Conservation (phyloP, 1,284 basidiomycete genomes). For the Cryptococcus deneoformans region DNA sequence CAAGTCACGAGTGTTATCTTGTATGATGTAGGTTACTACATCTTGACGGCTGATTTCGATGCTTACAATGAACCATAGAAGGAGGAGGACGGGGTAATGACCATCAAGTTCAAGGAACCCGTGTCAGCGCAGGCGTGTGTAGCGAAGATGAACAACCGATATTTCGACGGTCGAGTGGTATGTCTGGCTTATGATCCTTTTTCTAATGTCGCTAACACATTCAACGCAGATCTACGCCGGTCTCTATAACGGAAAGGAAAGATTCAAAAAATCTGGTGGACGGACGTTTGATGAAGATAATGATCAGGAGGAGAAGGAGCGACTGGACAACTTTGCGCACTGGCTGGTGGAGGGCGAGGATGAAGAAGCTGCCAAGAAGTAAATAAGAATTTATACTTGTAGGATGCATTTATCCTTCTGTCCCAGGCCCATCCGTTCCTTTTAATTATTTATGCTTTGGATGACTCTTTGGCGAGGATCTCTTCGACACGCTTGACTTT, state of each 20-base stretch:
- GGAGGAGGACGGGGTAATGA: conserved; percentile 93
- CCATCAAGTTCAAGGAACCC: conserved; percentile 88
- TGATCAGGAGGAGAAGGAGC: conserved; percentile 66
- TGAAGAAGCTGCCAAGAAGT: conserved; percentile 12
- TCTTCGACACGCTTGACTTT: conserved; percentile 77
- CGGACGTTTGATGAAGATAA: conserved; percentile 51
- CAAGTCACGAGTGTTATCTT: conserved; percentile 95
- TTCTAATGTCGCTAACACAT: neutral
- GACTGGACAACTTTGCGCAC: conserved; percentile 79
- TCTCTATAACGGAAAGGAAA: conserved; percentile 73
- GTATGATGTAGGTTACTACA: conserved; percentile 72
- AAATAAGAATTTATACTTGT: neutral
- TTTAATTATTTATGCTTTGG: neutral
- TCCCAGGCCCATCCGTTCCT: neutral
- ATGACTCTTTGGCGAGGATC: conserved; percentile 53
- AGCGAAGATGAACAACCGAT: conserved; percentile 93
- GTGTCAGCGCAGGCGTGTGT: conserved; percentile 86
- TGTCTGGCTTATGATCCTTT: conserved; percentile 6
- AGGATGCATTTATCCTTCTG: neutral
- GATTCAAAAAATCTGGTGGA: conserved; percentile 70
- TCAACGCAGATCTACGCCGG: conserved; percentile 66
- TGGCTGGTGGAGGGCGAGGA: conserved; percentile 61
- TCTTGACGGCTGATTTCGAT: neutral
- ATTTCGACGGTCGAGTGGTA: conserved; percentile 70
- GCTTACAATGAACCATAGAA: conserved; percentile 56